Base-by-base conservation (phyloP, 2,329 filamentous ascomycete species). In the Stachybotrys chlorohalonatus region DNA sequence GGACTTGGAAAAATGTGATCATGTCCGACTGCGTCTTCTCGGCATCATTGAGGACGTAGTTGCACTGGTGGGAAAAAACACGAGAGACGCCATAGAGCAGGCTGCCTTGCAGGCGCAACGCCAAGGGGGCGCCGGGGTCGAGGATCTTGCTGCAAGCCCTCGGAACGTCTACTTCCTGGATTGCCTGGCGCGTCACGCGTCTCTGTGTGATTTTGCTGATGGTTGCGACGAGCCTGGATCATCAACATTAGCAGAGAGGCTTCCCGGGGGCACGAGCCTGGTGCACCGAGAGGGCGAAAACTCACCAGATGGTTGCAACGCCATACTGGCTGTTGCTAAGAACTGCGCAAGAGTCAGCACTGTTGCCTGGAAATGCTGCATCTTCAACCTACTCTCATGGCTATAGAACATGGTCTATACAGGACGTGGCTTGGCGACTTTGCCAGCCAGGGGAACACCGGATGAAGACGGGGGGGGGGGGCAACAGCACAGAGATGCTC, bases 291-390 rank as follows among this genome's bases (percentile, higher is more conserved):
- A 6, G 15, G 15, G 31, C n/a, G 32, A 42, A 30, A 30, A 65
- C 81, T 64, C 77, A 95, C 93, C 94, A 99, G 57, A 99, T 86
- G 2, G 93, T 99, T 13, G 93, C 88, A 55, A 99, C 89, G 54
- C 94, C 94, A 81, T 96, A 89, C 68, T 94, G 87, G 66, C 85
- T 85, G 58, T 82, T 93, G 4, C 86, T 94, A 54, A 99, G 82
- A 56, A 99, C 83, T 86, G 55, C 11, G n/a, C 15, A 48, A 24
- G 9, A 17, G 62, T 74, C 49, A 72, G 65, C 36, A 9, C 13
- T 42, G 36, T 9, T 42, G 8, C 24, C 5, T 42, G 36, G 36
- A 42, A 13, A 42, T 9, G 36, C 8, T 9, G 36, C 9, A 42
- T 42, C 9, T 2, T 9, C 15, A 42, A 42, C 85, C 67, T 76